Percentiles rank a stretch among this genome's conserved stretches.
These are phyloP conservation scores for Ramaria rubella DNA, from an alignment of 768 basidiomycete species.

Conservation along the genomic window DNA sequence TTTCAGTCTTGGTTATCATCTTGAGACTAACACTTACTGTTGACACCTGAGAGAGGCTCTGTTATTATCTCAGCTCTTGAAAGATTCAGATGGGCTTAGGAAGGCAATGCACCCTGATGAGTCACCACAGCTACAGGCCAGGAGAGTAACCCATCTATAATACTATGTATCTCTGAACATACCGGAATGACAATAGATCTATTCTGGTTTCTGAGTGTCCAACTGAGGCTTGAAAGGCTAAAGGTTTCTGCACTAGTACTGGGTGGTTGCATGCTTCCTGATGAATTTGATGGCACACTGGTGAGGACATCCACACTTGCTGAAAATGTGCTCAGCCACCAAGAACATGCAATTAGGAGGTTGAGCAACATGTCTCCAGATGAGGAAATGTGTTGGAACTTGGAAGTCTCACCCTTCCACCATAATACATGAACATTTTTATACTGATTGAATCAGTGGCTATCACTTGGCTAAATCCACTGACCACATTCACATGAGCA, in stretches of 20 bases:
- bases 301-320: not conserved
- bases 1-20: not conserved
- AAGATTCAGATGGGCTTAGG: constrained; percentile 50
- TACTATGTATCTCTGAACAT: not conserved
- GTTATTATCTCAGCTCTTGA: constrained; percentile 45
- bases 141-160: not conserved
- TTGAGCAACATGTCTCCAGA: not conserved
- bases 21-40: constrained; percentile 30
- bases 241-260: constrained; percentile 17
- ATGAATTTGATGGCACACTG: too few species aligned
- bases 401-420: too few species aligned
- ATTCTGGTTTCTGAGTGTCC: constrained; percentile 50
- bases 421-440: not conserved
- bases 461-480: too few species aligned
- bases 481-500: not conserved
- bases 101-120: constrained; percentile 36
- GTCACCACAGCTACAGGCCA: not conserved
- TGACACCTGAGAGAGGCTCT: constrained; percentile 46
- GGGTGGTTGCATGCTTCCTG: too few species aligned
- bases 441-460: too few species aligned
- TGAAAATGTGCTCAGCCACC: not conserved
- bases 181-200: constrained; percentile 45
- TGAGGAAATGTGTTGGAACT: not conserved
- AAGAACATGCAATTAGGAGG: not conserved
- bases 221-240: constrained; percentile 40